These are phyloP conservation scores for Dichotomocladium elegans DNA, from an alignment of 371 early-diverging fungal species.

Conservation along the genomic window DNA sequence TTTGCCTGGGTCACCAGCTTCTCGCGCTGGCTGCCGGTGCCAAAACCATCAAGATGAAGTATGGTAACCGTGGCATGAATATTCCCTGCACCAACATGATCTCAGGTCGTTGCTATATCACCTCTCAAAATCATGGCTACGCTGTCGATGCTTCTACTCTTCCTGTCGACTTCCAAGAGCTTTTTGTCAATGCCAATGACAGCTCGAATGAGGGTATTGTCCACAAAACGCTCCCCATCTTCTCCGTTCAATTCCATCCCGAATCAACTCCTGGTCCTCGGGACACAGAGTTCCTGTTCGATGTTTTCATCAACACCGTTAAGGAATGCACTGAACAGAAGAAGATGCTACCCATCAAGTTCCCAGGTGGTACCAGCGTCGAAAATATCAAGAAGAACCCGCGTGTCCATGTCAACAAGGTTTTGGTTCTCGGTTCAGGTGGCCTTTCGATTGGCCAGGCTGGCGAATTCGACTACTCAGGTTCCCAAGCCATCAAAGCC, in stretches of 20 bases:
- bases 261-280: conserved; percentile 97
- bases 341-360: conserved; percentile 67
- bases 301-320: conserved; percentile 81
- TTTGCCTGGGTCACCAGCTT: conserved; percentile 96
- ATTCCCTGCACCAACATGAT: conserved; percentile 95
- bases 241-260: conserved; percentile 98
- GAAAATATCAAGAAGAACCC: conserved; percentile 54
- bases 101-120: conserved; percentile 95
- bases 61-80: conserved; percentile 98
- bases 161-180: conserved; percentile 76
- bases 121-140: conserved; percentile 96
- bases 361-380: conserved; percentile 63
- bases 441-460: conserved; percentile 97
- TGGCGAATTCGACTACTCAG: conserved; percentile 98
- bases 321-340: conserved; percentile 69
- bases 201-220: conserved; percentile 96
- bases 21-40: conserved; percentile 93
- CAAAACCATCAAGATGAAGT: conserved; percentile 91
- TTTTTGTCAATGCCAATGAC: conserved; percentile 97
- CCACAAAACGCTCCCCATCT: conserved; percentile 85
- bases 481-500: conserved; percentile 95
- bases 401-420: conserved; percentile 66
- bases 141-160: conserved; percentile 87
- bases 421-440: conserved; percentile 94
- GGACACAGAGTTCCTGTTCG: conserved; percentile 94